Conservation (phyloP, 2,329 filamentous ascomycete species). For the Nothomitra cinnamomea region DNA sequence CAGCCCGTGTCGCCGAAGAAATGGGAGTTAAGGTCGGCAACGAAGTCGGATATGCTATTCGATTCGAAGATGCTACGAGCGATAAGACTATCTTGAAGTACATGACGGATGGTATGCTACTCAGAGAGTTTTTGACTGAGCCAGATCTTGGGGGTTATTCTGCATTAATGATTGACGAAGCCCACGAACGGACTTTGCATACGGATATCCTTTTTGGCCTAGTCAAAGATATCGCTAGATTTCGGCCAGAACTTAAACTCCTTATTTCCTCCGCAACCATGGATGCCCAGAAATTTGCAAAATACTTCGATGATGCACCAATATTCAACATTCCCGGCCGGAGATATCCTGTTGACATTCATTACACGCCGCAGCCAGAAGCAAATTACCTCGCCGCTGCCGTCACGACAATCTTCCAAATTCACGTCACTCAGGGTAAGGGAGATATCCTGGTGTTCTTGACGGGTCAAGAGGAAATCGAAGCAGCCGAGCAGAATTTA, state of each 20-base stretch:
- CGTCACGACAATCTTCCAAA: constrained; percentile 87
- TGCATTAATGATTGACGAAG: constrained; percentile 90
- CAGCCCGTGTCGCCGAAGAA: constrained; percentile 89
- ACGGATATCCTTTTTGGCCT: constrained; percentile 82
- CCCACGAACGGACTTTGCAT: constrained; percentile 81
- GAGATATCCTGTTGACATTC: constrained; percentile 76
- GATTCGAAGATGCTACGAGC: constrained; percentile 82
- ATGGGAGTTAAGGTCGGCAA: constrained; percentile 78
- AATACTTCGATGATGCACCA: constrained; percentile 81
- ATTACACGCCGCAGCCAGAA: constrained; percentile 79
- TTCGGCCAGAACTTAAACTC: constrained; percentile 71
- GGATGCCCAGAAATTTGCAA: constrained; percentile 80
- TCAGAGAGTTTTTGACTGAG: constrained; percentile 79
- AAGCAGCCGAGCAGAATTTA: constrained; percentile 68
- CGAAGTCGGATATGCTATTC: constrained; percentile 86
- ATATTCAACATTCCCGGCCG: constrained; percentile 91
- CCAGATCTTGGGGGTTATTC: constrained; percentile 70
- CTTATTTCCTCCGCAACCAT: constrained; percentile 90
- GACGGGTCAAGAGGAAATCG: constrained; percentile 92
- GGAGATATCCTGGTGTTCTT: constrained; percentile 92
- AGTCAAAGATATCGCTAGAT: constrained; percentile 72
- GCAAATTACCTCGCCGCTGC: constrained; percentile 85
- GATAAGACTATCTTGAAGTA: constrained; percentile 90
- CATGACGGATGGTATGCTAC: constrained; percentile 92
- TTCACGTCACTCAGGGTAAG: constrained; percentile 68